Percentiles rank a stretch among this genome's conserved stretches.
phyloP scores from a whole-genome alignment of 345 rosid species.

The Psidium guajava region DNA sequence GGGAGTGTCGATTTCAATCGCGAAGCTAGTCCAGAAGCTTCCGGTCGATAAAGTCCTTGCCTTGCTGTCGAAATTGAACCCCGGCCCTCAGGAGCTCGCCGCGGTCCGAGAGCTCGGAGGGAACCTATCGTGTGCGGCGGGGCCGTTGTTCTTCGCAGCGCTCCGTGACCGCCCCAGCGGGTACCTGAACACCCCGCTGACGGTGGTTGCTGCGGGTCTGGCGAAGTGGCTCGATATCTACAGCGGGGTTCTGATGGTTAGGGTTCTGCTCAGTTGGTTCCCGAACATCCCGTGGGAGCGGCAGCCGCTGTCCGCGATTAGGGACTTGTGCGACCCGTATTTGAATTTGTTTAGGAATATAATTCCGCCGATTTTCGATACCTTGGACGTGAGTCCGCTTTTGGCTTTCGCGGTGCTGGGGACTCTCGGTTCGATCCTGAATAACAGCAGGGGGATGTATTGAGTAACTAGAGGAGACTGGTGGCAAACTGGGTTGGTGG shows the following conservation, averaged over 20 bases:
- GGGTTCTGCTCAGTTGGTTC: conserved; percentile 95
- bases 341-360: conserved; percentile 77
- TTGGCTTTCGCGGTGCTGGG: conserved; percentile 81
- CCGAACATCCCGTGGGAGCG: conserved; percentile 91
- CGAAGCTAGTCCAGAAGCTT: conserved; percentile 17
- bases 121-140: conserved; percentile 8
- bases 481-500: neutral
- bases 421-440: conserved; percentile 54
- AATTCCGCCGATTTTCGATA: conserved; percentile 68
- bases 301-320: conserved; percentile 70
- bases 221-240: conserved; percentile 84
- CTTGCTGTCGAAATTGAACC: conserved; percentile 5
- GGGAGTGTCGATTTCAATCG: conserved; percentile 9
- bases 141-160: conserved; percentile 64
- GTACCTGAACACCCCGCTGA: conserved; percentile 60
- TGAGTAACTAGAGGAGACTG: neutral
- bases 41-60: neutral
- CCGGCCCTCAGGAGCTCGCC: conserved; percentile 12
- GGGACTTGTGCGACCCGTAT: conserved; percentile 85
- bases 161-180: conserved; percentile 36
- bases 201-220: conserved; percentile 76
- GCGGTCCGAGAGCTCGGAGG: conserved; percentile 16
- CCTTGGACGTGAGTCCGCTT: conserved; percentile 77
- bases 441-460: conserved; percentile 25
- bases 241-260: conserved; percentile 80